Evolutionary conservation across 148 eudicot genomes (phyloP).

Genomic region (Cornus florida): DNA sequence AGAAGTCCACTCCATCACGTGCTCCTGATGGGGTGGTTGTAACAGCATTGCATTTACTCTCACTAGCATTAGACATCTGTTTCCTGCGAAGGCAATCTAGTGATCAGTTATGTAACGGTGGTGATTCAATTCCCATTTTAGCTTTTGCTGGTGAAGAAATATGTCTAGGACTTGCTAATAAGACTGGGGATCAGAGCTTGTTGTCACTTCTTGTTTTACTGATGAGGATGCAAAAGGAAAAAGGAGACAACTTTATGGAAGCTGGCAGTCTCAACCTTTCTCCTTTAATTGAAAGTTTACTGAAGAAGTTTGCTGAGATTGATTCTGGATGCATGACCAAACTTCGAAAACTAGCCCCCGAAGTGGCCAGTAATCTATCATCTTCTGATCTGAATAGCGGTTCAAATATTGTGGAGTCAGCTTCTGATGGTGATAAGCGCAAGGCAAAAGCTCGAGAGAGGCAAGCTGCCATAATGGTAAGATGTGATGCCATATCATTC

Average conservation of each 20-base stretch:
- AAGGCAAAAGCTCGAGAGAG: constrained; percentile 95
- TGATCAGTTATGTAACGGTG: constrained; percentile 27
- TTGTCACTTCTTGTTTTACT: constrained; percentile 80
- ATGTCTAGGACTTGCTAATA: constrained; percentile 24
- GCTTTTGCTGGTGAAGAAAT: constrained; percentile 74
- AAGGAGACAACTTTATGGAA: constrained; percentile 43
- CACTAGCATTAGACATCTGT: constrained; percentile 78
- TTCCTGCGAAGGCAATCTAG: constrained; percentile 46
- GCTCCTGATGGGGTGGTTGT: constrained; percentile 86
- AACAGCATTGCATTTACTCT: constrained; percentile 80
- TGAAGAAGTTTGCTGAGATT: constrained; percentile 77
- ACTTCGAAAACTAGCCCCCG: constrained; percentile 71
- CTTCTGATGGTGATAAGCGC: constrained; percentile 70
- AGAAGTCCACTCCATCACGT: constrained; percentile 57
- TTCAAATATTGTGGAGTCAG: constrained; percentile 17
- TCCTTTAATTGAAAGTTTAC: constrained; percentile 54
- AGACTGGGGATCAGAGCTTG: constrained; percentile 56
- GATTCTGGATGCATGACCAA: constrained; percentile 61
- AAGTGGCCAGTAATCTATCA: constrained; percentile 52
- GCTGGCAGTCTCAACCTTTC: constrained; percentile 66
- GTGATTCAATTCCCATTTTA: constrained; percentile 56
- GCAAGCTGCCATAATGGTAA: constrained; percentile 91
- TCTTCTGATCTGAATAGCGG: constrained; percentile 27
- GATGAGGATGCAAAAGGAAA: constrained; percentile 71
- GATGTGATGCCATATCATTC: constrained; percentile 17